Conservation (phyloP, 1,284 basidiomycete species). For the Sporisorium scitamineum region DNA sequence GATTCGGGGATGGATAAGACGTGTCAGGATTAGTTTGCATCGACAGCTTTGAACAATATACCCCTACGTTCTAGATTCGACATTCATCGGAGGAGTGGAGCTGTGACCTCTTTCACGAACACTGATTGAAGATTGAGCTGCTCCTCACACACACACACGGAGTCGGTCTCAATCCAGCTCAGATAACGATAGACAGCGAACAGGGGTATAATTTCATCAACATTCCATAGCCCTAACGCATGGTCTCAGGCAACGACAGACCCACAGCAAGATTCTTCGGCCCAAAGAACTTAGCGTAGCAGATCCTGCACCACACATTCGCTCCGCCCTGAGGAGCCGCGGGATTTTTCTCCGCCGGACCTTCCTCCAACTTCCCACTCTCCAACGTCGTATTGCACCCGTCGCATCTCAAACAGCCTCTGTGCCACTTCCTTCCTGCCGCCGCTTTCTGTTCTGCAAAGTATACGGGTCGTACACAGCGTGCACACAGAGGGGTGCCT, state of each 20-base stretch:
- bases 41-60: background rate
- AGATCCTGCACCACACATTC: constrained; percentile 65
- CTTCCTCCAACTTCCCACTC: constrained; percentile 63
- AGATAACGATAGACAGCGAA: background rate
- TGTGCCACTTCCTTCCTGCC: constrained; percentile 65
- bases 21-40: too few species aligned
- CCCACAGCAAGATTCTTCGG: constrained; percentile 52
- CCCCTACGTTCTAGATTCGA: background rate
- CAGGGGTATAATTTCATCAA: background rate
- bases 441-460: constrained; percentile 67
- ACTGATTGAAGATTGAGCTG: background rate
- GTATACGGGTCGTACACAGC: constrained; percentile 63
- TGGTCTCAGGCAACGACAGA: constrained; percentile 44
- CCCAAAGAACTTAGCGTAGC: constrained; percentile 64
- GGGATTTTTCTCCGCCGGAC: constrained; percentile 39
- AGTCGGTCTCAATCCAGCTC: background rate
- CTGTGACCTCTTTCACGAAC: background rate
- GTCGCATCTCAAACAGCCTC: constrained; percentile 65
- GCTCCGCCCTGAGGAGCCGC: constrained; percentile 26
- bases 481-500: constrained; percentile 64
- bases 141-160: background rate
- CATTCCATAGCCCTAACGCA: constrained; percentile 19
- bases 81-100: too few species aligned
- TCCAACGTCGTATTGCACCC: constrained; percentile 63
- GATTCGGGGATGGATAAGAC: too few species aligned